Evolutionary conservation across 2,329 filamentous ascomycete genomes (phyloP).

Genomic region (Exophiala dermatitidis): DNA sequence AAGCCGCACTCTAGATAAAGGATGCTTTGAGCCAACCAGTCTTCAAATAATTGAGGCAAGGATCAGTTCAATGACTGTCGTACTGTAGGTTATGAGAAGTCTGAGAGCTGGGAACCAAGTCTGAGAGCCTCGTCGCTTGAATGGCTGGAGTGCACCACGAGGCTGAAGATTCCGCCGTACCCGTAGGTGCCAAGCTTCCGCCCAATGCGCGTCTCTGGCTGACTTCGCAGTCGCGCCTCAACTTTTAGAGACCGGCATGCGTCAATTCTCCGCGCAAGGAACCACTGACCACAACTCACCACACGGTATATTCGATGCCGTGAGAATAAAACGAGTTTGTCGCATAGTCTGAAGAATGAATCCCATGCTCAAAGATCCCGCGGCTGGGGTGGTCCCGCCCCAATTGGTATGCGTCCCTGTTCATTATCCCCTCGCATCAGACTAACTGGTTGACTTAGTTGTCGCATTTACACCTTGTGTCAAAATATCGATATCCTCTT

Average conservation of each 20-base stretch:
- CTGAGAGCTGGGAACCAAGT: no score
- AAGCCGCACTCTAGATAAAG: no score
- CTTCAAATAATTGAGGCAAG: neutral
- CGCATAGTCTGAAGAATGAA: slow-evolving; percentile 8
- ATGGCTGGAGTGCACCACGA: neutral
- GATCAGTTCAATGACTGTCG: neutral
- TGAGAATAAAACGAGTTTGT: neutral
- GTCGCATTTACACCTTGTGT: slow-evolving; percentile 83
- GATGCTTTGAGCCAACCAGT: neutral
- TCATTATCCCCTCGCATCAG: neutral
- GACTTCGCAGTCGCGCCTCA: slow-evolving; percentile 6
- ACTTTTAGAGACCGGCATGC: neutral
- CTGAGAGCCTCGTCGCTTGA: no score
- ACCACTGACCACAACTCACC: neutral
- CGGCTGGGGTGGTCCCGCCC: slow-evolving; percentile 39
- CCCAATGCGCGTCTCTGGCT: slow-evolving; percentile 4
- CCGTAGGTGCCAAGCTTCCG: slow-evolving; percentile 4
- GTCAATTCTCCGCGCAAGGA: neutral
- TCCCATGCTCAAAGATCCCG: slow-evolving; percentile 39
- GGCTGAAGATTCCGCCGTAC: neutral
- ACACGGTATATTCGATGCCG: neutral
- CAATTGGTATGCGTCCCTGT: slow-evolving; percentile 35
- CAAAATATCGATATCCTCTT: slow-evolving; percentile 70
- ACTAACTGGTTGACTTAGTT: slow-evolving; percentile 47
- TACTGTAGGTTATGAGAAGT: no score